These are phyloP conservation scores for Trifolium dubium DNA, from an alignment of 306 rosid species.

Conservation along the genomic window DNA sequence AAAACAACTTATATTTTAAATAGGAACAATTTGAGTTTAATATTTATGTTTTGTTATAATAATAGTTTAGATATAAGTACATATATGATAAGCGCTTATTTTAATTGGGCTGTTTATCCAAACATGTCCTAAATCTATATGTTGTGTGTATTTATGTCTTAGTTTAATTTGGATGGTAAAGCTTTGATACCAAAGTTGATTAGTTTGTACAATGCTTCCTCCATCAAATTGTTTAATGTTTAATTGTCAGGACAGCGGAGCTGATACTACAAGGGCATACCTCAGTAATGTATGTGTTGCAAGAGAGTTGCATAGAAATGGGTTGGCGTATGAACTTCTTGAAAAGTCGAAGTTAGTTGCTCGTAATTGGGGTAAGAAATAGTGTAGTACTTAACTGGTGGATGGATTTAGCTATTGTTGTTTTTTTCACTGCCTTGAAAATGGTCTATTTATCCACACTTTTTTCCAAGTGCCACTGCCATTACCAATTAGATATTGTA, in stretches of 20 bases:
- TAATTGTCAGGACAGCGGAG: slow-evolving; percentile 63
- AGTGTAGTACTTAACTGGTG: slow-evolving; percentile 1
- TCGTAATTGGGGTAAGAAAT: slow-evolving; percentile 76
- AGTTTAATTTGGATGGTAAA: not conserved
- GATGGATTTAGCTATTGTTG: not conserved
- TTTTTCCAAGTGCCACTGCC: not conserved
- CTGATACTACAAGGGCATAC: slow-evolving; percentile 85
- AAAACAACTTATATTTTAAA: not conserved
- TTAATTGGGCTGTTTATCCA: not conserved
- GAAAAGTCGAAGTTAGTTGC: slow-evolving; percentile 84
- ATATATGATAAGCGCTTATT: not conserved
- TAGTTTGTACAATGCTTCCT: slow-evolving; percentile 6
- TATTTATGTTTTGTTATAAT: too few species aligned
- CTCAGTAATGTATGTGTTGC: slow-evolving; percentile 96
- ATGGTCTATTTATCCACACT: not conserved
- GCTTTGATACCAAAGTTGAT: not conserved
- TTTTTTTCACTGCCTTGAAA: slow-evolving; percentile 23
- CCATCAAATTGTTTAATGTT: slow-evolving; percentile 32
- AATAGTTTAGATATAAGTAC: not conserved
- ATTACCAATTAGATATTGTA: not conserved
- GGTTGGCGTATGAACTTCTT: slow-evolving; percentile 75
- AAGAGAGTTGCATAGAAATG: slow-evolving; percentile 77
- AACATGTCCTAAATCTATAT: slow-evolving; percentile 1
- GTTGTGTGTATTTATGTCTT: not conserved
- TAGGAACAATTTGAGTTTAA: not conserved